phyloP scores from a whole-genome alignment of 106 monocot genomes.

The Allium sativum region DNA sequence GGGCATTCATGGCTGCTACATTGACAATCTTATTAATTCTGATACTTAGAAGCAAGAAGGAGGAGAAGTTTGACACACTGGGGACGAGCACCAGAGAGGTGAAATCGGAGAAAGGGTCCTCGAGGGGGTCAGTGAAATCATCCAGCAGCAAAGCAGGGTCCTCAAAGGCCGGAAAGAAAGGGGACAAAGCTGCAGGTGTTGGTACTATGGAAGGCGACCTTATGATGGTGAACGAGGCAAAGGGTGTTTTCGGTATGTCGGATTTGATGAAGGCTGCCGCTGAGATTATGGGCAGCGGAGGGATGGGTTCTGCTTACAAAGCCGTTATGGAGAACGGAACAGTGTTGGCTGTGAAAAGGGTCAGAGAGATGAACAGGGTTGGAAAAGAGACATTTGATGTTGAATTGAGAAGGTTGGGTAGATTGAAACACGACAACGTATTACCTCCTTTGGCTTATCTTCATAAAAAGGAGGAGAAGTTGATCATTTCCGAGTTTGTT shows the following conservation, averaged over 20 bases:
- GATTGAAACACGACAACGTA: conserved; percentile 55
- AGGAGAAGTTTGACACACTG: conserved; percentile 6
- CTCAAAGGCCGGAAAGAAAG: neutral
- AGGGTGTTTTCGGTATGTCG: conserved; percentile 38
- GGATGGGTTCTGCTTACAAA: conserved; percentile 61
- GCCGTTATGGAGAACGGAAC: conserved; percentile 30
- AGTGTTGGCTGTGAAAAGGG: conserved; percentile 56
- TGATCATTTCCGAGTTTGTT: conserved; percentile 57
- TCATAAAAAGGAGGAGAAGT: conserved; percentile 67
- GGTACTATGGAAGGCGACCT: conserved; percentile 21
- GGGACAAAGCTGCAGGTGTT: neutral
- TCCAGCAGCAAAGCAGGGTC: neutral
- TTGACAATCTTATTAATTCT: neutral
- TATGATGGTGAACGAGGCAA: conserved; percentile 44
- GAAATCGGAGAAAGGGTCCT: neutral
- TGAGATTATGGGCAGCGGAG: conserved; percentile 67
- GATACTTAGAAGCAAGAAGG: neutral
- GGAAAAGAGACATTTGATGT: conserved; percentile 45
- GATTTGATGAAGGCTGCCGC: conserved; percentile 91
- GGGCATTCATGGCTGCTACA: conserved; percentile 1
- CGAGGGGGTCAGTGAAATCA: neutral
- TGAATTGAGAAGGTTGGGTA: conserved; percentile 52
- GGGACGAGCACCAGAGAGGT: conserved; percentile 7
- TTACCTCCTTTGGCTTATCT: conserved; percentile 67
- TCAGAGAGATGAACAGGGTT: conserved; percentile 50